Base-by-base conservation (phyloP, 23 red algal genomes). In the Gracilaria caudata region DNA sequence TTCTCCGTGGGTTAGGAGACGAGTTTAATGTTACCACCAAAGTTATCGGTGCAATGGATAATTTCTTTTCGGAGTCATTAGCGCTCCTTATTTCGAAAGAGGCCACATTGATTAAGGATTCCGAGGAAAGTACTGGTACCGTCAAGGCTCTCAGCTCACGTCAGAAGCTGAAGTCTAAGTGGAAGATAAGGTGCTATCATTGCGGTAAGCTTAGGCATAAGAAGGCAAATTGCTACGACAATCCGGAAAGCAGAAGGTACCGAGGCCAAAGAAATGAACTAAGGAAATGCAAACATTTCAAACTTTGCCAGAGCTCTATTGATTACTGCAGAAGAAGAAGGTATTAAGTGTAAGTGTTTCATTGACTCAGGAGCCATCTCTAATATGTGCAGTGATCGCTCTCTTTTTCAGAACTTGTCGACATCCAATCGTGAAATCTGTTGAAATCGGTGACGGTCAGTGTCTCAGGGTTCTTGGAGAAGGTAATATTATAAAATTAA, bases 361-460 rank as follows among this genome's bases (percentile, higher is more conserved):
- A 20, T 88, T 12, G 68, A 88, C 84, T 88, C 65, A 29, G 84
- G 84, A 8, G 84, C 84, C 23, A 63, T 70, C 23, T 32, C 8
- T 0, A 60, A 77, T 28, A 88, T 88, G 84, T 88, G 30, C 43
- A 64, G 78, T 49, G 38, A 65, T 8, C 0, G 9, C 7, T 7
- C 47, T 7, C 56, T 79, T 26, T 2, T 14, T 20, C 4, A 5
- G 37, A 3, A 12, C 4, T 4, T 56, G 16, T 2, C 7, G 13
- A 49, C 45, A 0, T 37, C 16, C 45, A 63, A 0, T 35, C 51
- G 23, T 55, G n/a, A n/a, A 3, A 11, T 35, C 20, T 78, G 84
- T 77, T 3, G 65, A 64, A 19, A 68, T 88, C 33, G 84, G 70
- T 7, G 34, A 77, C 64, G 70, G 84, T 25, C 39, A 10, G 33